Evolutionary conservation across 805 yeast species (phyloP), one percentile per base, ranked within the genome.

Genomic region (Candida boleticola): DNA sequence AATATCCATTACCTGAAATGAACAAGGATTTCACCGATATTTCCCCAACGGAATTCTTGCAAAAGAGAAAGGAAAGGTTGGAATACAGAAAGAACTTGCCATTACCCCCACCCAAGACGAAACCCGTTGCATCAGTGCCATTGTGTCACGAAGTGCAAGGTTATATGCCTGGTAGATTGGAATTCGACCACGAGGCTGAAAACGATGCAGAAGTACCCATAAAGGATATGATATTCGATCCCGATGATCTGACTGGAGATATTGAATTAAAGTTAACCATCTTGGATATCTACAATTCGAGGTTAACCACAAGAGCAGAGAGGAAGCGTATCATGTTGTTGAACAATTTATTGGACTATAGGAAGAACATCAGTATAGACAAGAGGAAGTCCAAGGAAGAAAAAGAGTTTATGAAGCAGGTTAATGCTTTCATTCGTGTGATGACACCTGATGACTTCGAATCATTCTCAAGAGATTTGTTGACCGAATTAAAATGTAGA

Each of bases 141-240:
- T 76, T 93, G 43, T 90, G 98, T 66, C 97, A 95, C 57, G 98
- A 95, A 55, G 80, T 93, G 47, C 98, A 93, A 61, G 97, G 97
- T 2, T 93, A 83, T 60, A 93, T 93, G 99, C 99, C 99, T 30
- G 99, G 98, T 33, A 80, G 99, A 56, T 70, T 93, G 47, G 99
- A 93, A 62, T 93, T 93, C 61, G 99, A 93, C 55, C 88, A 84
- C 45, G 99, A 93, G 61, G 89, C 86, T 30, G 99, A 93, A 60
- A 93, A 93, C 55, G 99, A 93, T 42, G 98, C 99, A 0, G 99
- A 93, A 63, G 74, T 84, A 42, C 83, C 93, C 0, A 88, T 93
- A 16, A 93, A 93, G 58, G 99, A 93, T 60, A 88, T 93, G 95
- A 77, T 84, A 1, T 93, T 95, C 57, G 98, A 93, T 54, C 87